Evolutionary conservation across 108 stramenopile genomes (phyloP).

Genomic region (Hondaea fermentalgiana): DNA sequence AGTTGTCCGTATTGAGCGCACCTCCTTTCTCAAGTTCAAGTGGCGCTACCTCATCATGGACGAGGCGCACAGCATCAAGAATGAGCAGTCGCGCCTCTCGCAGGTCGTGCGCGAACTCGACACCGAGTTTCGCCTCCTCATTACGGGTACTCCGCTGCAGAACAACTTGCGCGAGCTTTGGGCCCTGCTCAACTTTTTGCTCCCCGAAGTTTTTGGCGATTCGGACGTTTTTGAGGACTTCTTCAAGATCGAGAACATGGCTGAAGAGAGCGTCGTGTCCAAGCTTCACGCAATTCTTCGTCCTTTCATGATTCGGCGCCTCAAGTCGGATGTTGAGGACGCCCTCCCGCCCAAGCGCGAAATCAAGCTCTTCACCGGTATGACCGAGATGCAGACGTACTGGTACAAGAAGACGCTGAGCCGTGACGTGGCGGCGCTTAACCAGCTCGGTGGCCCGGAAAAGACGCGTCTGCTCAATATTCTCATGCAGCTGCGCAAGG

Average conservation of each 20-base stretch:
- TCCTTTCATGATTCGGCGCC: slow-evolving; percentile 95
- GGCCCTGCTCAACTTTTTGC: slow-evolving; percentile 65
- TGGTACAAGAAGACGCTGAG: slow-evolving; percentile 81
- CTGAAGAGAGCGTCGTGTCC: slow-evolving; percentile 82
- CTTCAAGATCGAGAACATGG: slow-evolving; percentile 64
- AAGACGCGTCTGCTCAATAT: slow-evolving; percentile 81
- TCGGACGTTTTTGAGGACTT: slow-evolving; percentile 90
- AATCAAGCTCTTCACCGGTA: slow-evolving; percentile 76
- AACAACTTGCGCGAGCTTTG: slow-evolving; percentile 49
- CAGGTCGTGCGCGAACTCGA: slow-evolving; percentile 57
- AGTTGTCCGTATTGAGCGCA: slow-evolving; percentile 66
- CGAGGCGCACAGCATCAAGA: slow-evolving; percentile 98
- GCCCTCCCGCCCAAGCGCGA: slow-evolving; percentile 89
- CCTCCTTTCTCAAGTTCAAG: slow-evolving; percentile 62
- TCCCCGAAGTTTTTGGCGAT: slow-evolving; percentile 89
- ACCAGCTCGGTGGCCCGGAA: slow-evolving; percentile 83
- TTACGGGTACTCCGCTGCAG: slow-evolving; percentile 50
- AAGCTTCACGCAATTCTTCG: slow-evolving; percentile 87
- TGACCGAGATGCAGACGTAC: slow-evolving; percentile 87
- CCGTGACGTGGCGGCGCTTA: slow-evolving; percentile 83
- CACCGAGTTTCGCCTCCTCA: slow-evolving; percentile 72
- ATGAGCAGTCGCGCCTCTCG: slow-evolving; percentile 77
- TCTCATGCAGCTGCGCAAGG: slow-evolving; percentile 94
- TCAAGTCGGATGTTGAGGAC: slow-evolving; percentile 93
- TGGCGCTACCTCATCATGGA: slow-evolving; percentile 67